Base-by-base conservation (phyloP, 352 stramenopile genomes). In the Phytophthora pisi region DNA sequence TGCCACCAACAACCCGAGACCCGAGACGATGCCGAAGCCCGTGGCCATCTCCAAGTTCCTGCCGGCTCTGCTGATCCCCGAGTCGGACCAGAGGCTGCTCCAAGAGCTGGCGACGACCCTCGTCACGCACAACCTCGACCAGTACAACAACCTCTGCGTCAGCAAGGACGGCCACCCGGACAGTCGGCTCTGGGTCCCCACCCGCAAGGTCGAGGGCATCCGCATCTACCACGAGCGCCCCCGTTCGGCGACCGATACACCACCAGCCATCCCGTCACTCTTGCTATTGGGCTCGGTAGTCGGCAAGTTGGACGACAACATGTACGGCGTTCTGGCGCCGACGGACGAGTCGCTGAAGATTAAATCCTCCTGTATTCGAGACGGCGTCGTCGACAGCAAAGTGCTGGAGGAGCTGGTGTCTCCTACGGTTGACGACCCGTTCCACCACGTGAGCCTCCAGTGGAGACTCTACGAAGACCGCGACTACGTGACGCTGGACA, bases 401-500 rank as follows among this genome's bases (percentile, higher is more conserved):
- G 70, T 79, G 38, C 63, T 78, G 7, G 55, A 74, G 38, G 60
- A 72, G 31, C 60, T 79, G 9, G 62, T 74, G 26, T 31, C 30
- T 8, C 69, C 74, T 3, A 78, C 56, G 1, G 34, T 68, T 0
- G 62, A 78, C n/a, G 66, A 81, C 16, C 70, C 74, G 31, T 75
- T 79, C 57, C 70, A 72, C 51, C 56, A 71, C 60, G 63, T 75
- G 26, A 75, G 59, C 46, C 52, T 82, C 47, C 65, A 75, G 51
- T 82, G 74, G 74, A 51, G 69, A 16, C 53, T 77, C 11, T 76
- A 74, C 46, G 61, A 79, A 28, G 60, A 70, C 36, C 68, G 72
- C 4, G 73, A 81, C 66, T 78, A 70, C 52, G 74, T 78, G 51
- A 78, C 64, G 7, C 69, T 80, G 36, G 73, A 80, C 30, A 70